Evolutionary conservation across 208 protist genomes (phyloP).

Genomic region (Balamuthia mandrillaris): DNA sequence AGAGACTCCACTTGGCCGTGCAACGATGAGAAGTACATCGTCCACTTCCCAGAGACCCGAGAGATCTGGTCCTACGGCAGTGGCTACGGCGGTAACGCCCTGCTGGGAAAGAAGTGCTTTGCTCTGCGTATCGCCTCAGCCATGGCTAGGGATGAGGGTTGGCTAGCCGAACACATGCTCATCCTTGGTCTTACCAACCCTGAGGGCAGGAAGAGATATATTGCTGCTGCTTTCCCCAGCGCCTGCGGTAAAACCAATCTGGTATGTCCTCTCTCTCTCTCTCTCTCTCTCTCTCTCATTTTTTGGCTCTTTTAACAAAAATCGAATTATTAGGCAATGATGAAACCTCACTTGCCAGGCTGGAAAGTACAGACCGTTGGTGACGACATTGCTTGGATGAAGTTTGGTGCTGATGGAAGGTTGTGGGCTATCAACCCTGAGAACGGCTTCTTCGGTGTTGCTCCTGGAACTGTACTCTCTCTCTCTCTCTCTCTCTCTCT

Average conservation of each 20-base stretch:
- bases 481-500: no score
- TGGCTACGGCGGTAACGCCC: slow-evolving; percentile 80
- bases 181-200: slow-evolving; percentile 73
- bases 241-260: slow-evolving; percentile 83
- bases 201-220: slow-evolving; percentile 67
- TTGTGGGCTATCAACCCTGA: slow-evolving; percentile 79
- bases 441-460: slow-evolving; percentile 80
- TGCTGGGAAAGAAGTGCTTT: slow-evolving; percentile 82
- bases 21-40: slow-evolving; percentile 60
- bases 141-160: slow-evolving; percentile 63
- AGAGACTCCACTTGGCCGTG: slow-evolving; percentile 71
- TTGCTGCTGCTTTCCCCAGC: slow-evolving; percentile 75
- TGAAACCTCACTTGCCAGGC: slow-evolving; percentile 57
- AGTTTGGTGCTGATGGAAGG: slow-evolving; percentile 48
- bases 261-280: background rate
- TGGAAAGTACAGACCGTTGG: slow-evolving; percentile 73
- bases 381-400: slow-evolving; percentile 81
- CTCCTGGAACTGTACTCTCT: slow-evolving; percentile 80
- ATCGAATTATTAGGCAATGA: slow-evolving; percentile 59
- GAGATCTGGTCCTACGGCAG: slow-evolving; percentile 68
- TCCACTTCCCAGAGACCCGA: slow-evolving; percentile 70
- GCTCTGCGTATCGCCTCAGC: slow-evolving; percentile 73
- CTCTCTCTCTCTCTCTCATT: background rate
- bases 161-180: slow-evolving; percentile 81
- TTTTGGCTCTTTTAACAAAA: background rate